Evolutionary conservation across 2,329 filamentous ascomycete species (phyloP).

Genomic region (Podosphaera aphanis): DNA sequence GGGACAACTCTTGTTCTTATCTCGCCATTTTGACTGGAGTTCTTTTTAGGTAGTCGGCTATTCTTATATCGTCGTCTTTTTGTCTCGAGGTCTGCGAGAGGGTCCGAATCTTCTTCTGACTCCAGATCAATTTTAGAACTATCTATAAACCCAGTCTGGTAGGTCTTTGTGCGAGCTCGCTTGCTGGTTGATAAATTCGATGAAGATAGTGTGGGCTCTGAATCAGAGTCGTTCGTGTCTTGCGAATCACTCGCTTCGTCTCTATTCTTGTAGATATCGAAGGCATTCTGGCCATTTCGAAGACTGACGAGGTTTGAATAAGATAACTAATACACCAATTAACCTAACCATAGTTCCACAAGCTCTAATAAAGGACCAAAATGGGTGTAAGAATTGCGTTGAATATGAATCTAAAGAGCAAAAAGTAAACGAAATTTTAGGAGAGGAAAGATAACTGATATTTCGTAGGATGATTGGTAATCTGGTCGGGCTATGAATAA

Average conservation of each 20-base stretch:
- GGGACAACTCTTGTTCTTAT: no score
- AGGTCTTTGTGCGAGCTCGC: slow-evolving; percentile 7
- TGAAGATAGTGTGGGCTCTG: slow-evolving; percentile 5
- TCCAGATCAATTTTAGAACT: slow-evolving; percentile 4
- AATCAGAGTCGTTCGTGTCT: slow-evolving; percentile 3
- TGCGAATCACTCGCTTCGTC: slow-evolving; percentile 5
- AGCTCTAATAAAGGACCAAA: not conserved
- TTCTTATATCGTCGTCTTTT: slow-evolving; percentile 11
- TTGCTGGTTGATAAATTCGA: slow-evolving; percentile 6
- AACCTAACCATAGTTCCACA: not conserved
- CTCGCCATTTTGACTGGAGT: slow-evolving; percentile 2
- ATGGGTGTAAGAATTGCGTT: not conserved
- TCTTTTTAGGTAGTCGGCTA: slow-evolving; percentile 5
- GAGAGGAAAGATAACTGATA: no score
- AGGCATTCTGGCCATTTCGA: slow-evolving; percentile 22
- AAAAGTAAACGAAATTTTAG: no score
- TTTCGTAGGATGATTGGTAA: no score
- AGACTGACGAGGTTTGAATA: slow-evolving; percentile 22
- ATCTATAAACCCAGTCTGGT: slow-evolving; percentile 7
- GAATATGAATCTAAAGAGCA: not conserved
- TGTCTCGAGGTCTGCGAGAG: slow-evolving; percentile 2
- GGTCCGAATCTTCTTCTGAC: slow-evolving; percentile 8
- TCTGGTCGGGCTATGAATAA: no score
- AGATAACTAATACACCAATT: slow-evolving; percentile 18
- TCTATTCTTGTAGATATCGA: slow-evolving; percentile 19